Conservation (phyloP, 1,284 basidiomycete species). For the Rhodotorula sp. region DNA sequence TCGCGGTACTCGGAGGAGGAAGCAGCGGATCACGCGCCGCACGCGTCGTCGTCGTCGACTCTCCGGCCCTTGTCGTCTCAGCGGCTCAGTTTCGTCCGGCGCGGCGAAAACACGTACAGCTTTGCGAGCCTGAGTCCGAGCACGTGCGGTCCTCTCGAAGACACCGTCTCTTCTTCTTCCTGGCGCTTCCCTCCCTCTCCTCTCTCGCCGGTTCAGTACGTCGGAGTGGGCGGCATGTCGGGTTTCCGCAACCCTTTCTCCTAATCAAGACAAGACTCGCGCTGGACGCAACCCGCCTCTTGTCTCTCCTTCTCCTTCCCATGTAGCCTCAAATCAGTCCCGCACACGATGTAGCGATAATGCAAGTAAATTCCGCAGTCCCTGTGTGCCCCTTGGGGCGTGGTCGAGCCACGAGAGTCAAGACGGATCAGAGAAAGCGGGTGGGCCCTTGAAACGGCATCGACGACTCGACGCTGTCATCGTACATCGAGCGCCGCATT, state of each 20-base stretch:
- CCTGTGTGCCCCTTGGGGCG: too few species aligned
- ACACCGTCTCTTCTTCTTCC: not conserved
- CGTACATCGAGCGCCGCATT: too few species aligned
- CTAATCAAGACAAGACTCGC: too few species aligned
- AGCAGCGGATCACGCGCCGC: not conserved
- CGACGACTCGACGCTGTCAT: too few species aligned
- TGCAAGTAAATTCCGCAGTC: too few species aligned
- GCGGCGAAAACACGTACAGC: slow-evolving; percentile 13
- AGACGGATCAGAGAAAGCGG: too few species aligned
- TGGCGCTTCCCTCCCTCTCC: not conserved
- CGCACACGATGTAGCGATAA: too few species aligned
- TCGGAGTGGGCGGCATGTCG: slow-evolving; percentile 19
- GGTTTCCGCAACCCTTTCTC: slow-evolving; percentile 34
- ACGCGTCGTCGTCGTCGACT: not conserved
- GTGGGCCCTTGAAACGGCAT: too few species aligned
- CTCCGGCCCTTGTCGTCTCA: not conserved
- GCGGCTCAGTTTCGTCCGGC: not conserved
- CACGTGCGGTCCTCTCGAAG: not conserved
- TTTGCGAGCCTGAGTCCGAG: slow-evolving; percentile 4
- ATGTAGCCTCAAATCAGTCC: too few species aligned
- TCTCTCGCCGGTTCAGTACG: not conserved
- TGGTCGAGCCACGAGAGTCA: too few species aligned
- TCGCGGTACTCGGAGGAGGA: slow-evolving; percentile 8
- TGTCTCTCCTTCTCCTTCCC: too few species aligned
- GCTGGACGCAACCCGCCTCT: too few species aligned